A percentile compares a stretch with the other conserved stretches of the same genome.
These are phyloP conservation scores for Halophytophthora polymorphica DNA, from an alignment of 352 stramenopile species.

Conservation along the genomic window DNA sequence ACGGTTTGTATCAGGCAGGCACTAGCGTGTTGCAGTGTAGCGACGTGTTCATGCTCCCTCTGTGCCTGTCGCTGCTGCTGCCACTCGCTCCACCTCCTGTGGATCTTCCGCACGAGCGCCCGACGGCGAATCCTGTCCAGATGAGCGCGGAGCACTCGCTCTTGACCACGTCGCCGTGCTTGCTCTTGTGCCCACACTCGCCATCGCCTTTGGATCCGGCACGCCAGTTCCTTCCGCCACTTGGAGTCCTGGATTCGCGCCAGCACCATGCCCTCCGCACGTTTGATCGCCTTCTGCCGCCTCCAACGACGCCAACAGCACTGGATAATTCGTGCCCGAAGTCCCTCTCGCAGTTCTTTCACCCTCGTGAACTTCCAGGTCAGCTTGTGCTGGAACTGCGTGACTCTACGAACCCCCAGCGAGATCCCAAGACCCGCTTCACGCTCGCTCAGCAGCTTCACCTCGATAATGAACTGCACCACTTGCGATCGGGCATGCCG, in stretches of 20 bases:
- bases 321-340: conserved; percentile 23
- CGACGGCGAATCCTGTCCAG: conserved; percentile 7
- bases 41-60: conserved; percentile 3
- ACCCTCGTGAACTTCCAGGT: conserved; percentile 10
- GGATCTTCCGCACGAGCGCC: conserved; percentile 17
- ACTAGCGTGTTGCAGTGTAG: too few species aligned
- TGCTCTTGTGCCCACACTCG: conserved; percentile 6
- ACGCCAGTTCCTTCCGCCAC: conserved; percentile 9
- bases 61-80: conserved; percentile 6
- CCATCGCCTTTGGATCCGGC: conserved; percentile 21
- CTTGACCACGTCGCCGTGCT: conserved; percentile 12
- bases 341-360: conserved; percentile 11
- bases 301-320: conserved; percentile 16
- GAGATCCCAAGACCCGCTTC: conserved; percentile 10
- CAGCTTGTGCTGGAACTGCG: conserved; percentile 7
- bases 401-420: conserved; percentile 8
- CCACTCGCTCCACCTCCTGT: conserved; percentile 20
- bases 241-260: conserved; percentile 7
- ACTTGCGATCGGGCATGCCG: conserved; percentile 23
- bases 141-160: conserved; percentile 3
- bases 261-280: conserved; percentile 9
- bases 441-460: conserved; percentile 29
- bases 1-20: too few species aligned
- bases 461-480: conserved; percentile 31
- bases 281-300: conserved; percentile 7